Percentiles rank a stretch among this genome's conserved stretches.
These are phyloP conservation scores for Chrysanthemum lavandulifolium DNA, from an alignment of 129 eudicot species.

Conservation along the genomic window DNA sequence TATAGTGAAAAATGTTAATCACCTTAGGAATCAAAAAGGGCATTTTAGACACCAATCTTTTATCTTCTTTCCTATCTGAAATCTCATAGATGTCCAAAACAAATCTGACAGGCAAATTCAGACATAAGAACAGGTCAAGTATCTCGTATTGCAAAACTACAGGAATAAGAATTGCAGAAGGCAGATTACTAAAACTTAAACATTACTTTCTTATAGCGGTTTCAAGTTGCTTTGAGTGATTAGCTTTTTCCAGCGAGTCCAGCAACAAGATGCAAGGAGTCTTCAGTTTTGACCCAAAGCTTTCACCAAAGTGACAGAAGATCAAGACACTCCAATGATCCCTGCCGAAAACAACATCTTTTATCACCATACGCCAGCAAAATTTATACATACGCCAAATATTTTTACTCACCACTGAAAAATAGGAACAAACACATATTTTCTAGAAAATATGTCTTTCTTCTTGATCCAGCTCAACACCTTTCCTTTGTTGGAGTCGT, in stretches of 20 bases:
- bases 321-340: slow-evolving; percentile 77
- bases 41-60: slow-evolving; percentile 40
- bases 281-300: slow-evolving; percentile 32
- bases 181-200: slow-evolving; percentile 1
- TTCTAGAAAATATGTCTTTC: slow-evolving; percentile 55
- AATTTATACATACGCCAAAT: background rate
- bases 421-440: slow-evolving; percentile 71
- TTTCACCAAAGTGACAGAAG: slow-evolving; percentile 69
- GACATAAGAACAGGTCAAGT: background rate
- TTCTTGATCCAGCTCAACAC: slow-evolving; percentile 63
- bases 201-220: slow-evolving; percentile 59
- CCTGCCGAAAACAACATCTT: slow-evolving; percentile 39
- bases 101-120: slow-evolving; percentile 39
- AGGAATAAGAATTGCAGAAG: background rate
- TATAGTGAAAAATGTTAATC: slow-evolving; percentile 1
- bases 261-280: slow-evolving; percentile 74
- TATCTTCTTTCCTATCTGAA: slow-evolving; percentile 41
- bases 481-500: slow-evolving; percentile 29
- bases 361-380: slow-evolving; percentile 2
- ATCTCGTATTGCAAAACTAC: background rate
- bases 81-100: slow-evolving; percentile 44
- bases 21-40: slow-evolving; percentile 81
- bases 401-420: slow-evolving; percentile 50
- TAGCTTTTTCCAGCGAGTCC: slow-evolving; percentile 58
- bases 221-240: slow-evolving; percentile 49